These are phyloP conservation scores for Musa acuminata DNA, from an alignment of 176 grass and related monocot genomes.

Conservation along the genomic window DNA sequence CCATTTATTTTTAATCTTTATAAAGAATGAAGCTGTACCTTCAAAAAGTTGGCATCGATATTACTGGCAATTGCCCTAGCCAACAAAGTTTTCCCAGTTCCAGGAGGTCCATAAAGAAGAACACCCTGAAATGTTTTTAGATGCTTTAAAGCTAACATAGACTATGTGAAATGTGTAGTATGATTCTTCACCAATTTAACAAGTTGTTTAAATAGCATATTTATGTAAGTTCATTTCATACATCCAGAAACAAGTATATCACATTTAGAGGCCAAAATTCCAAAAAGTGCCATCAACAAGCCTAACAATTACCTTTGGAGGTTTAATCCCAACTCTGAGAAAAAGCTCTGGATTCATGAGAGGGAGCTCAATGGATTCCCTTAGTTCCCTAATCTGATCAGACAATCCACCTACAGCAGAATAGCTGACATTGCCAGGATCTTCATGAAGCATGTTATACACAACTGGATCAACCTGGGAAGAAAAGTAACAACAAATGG, in stretches of 20 bases:
- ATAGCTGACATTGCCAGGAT: conserved; percentile 88
- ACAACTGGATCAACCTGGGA: conserved; percentile 71
- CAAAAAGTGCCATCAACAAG: too few species aligned
- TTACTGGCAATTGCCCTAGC: conserved; percentile 88
- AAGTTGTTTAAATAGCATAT: too few species aligned
- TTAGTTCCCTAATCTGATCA: conserved; percentile 35
- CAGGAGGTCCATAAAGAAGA: conserved; percentile 31
- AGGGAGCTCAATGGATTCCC: conserved; percentile 77
- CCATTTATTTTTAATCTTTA: too few species aligned
- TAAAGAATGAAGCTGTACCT: conserved; percentile 27
- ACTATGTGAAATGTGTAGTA: background rate
- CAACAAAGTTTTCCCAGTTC: background rate
- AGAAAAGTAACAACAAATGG: conserved; percentile 11
- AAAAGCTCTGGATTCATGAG: conserved; percentile 87
- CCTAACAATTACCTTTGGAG: conserved; percentile 58
- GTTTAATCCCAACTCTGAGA: conserved; percentile 71
- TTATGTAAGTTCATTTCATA: too few species aligned
- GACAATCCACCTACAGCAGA: conserved; percentile 86
- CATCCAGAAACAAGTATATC: too few species aligned
- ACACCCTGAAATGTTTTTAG: conserved; percentile 53
- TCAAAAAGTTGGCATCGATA: conserved; percentile 83
- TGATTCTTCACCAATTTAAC: too few species aligned
- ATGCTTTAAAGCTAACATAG: background rate
- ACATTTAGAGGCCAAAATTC: too few species aligned
- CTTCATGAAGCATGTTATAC: conserved; percentile 91